phyloP scores from a whole-genome alignment of 805 yeast genomes.

The Wickerhamiella sergipiensis region DNA sequence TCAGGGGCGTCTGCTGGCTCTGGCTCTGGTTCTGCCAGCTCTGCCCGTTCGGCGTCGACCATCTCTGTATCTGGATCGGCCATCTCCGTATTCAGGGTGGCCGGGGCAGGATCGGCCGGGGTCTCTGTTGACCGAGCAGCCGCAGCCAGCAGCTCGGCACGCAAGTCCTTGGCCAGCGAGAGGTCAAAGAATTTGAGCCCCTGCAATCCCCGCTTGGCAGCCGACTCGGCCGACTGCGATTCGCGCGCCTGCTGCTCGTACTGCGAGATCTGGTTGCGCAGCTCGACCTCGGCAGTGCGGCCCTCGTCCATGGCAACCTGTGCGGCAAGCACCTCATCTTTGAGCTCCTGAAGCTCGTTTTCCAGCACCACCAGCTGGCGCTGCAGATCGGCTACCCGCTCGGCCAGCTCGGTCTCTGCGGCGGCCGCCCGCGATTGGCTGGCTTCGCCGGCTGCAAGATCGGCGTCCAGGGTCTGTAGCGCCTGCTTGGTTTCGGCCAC shows the following conservation, averaged over 20 bases:
- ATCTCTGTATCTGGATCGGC: background rate
- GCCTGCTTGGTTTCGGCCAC: conserved; percentile 37
- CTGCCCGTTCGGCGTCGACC: background rate
- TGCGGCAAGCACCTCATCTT: conserved; percentile 19
- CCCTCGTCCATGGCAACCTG: conserved; percentile 27
- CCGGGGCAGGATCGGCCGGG: background rate
- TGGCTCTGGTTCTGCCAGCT: background rate
- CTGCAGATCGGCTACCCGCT: conserved; percentile 25
- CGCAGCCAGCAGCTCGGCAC: background rate
- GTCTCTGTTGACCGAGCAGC: background rate
- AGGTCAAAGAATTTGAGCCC: conserved; percentile 7
- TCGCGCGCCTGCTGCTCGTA: background rate
- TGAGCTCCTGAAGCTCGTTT: conserved; percentile 3
- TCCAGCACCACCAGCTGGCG: background rate
- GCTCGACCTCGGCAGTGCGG: conserved; percentile 15
- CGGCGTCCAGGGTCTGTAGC: conserved; percentile 24
- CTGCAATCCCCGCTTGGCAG: background rate
- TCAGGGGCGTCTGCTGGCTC: background rate
- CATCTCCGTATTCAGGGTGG: too few relatives aligned
- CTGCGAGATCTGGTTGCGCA: conserved; percentile 3
- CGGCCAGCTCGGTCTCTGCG: conserved; percentile 5
- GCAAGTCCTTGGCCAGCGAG: conserved; percentile 3
- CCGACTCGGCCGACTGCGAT: background rate
- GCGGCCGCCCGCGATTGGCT: too few relatives aligned
- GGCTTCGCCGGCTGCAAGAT: background rate